A percentile compares a stretch with the other conserved stretches of the same genome.
Conservation (phyloP, 768 basidiomycete species). For the Rhodotorula paludigena region DNA sequence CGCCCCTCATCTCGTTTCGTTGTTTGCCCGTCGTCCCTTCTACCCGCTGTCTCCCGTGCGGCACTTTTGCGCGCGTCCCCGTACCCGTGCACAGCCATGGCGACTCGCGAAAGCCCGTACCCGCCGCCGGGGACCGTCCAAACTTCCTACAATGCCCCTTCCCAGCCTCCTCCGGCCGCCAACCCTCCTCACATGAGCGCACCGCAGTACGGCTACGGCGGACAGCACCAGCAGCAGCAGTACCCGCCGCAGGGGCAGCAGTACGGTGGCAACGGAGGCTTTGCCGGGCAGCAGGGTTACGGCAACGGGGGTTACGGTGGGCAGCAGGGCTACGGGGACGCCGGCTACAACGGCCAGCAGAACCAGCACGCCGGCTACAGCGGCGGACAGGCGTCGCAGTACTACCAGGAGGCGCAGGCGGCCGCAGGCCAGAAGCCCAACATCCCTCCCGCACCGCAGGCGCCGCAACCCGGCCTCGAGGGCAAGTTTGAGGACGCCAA, state of each 20-base stretch:
- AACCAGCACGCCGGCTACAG: not conserved
- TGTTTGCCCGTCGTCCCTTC: not conserved
- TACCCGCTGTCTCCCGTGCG: no score
- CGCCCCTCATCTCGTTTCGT: not conserved
- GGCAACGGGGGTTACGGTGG: not conserved
- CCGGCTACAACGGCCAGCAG: not conserved
- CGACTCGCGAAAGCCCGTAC: slow-evolving; percentile 11
- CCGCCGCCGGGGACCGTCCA: slow-evolving; percentile 12
- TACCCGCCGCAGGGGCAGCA: slow-evolving; percentile 6
- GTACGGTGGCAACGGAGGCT: not conserved
- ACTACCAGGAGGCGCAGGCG: not conserved
- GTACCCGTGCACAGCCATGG: not conserved
- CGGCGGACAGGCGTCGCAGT: slow-evolving; percentile 1
- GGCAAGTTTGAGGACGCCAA: slow-evolving; percentile 33
- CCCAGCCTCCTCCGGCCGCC: slow-evolving; percentile 3
- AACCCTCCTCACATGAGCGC: slow-evolving; percentile 2
- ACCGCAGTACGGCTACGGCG: not conserved
- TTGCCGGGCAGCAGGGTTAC: not conserved
- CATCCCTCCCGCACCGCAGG: slow-evolving; percentile 2
- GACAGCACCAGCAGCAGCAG: slow-evolving; percentile 2
- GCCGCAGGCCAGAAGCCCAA: slow-evolving; percentile 7
- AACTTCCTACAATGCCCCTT: no score
- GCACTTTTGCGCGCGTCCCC: no score
- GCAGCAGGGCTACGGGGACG: not conserved
- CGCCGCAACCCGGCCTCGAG: slow-evolving; percentile 8